Conservation (phyloP, 345 rosid species). For the Salix viminalis region DNA sequence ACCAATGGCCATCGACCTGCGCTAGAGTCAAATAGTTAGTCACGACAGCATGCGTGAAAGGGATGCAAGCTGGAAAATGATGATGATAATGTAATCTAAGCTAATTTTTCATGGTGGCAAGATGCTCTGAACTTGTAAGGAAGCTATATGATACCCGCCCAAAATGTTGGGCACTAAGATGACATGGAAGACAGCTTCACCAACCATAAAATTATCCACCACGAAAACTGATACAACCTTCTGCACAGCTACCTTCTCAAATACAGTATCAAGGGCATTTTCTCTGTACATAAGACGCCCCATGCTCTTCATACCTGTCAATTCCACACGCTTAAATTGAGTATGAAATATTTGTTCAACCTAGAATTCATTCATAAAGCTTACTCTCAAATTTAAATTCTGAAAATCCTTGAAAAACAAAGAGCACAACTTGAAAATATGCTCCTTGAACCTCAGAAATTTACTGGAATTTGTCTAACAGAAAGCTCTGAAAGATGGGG, state of each 20-base stretch:
- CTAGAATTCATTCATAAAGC: too few species aligned
- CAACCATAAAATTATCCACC: neutral
- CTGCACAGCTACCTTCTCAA: neutral
- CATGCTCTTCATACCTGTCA: slow-evolving; percentile 94
- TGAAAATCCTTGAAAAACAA: neutral
- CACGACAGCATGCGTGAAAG: neutral
- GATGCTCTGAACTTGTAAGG: neutral
- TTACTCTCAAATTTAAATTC: neutral
- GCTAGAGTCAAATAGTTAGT: neutral
- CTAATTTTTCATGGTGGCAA: neutral
- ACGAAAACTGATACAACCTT: neutral
- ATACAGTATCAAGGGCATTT: slow-evolving; percentile 66
- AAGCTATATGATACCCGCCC: neutral
- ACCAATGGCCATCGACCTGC: neutral
- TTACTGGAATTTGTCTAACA: neutral
- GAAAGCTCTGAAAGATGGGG: neutral
- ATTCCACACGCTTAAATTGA: neutral
- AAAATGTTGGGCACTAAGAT: neutral
- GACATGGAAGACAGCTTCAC: neutral
- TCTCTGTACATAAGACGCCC: slow-evolving; percentile 89
- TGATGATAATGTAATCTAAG: neutral
- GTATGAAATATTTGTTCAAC: neutral
- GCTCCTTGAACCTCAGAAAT: neutral
- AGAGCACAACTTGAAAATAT: neutral
- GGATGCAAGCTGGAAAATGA: neutral